A percentile compares a stretch with the other conserved stretches of the same genome.
Conservation (phyloP, 2,329 filamentous ascomycete genomes). For the Incumbomyces lentus region DNA sequence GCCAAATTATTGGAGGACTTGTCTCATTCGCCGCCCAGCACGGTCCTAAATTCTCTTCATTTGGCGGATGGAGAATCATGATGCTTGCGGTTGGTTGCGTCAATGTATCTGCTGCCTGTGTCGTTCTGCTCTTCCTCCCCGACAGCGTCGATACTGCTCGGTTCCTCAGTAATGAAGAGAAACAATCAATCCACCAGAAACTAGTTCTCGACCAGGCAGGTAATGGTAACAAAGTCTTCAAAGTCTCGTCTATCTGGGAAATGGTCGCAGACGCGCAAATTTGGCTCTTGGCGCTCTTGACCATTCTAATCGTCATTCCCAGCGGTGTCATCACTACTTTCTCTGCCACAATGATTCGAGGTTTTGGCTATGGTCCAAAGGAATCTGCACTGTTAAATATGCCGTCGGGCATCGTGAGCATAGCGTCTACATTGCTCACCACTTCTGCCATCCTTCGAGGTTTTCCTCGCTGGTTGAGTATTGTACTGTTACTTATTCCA, state of each 20-base stretch:
- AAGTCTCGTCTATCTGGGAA: constrained; percentile 37
- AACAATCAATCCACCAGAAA: constrained; percentile 30
- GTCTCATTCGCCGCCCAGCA: constrained; percentile 13
- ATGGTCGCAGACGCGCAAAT: constrained; percentile 35
- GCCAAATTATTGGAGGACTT: constrained; percentile 8
- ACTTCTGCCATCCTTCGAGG: constrained; percentile 30
- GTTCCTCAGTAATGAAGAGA: constrained; percentile 28
- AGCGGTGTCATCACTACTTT: constrained; percentile 37
- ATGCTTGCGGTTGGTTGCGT: constrained; percentile 37
- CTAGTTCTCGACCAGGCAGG: constrained; percentile 40
- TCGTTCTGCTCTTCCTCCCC: constrained; percentile 31
- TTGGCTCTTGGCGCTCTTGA: constrained; percentile 29
- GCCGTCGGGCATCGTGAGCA: constrained; percentile 34
- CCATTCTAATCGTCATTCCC: constrained; percentile 28
- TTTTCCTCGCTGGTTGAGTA: constrained; percentile 33
- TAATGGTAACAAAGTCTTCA: constrained; percentile 43
- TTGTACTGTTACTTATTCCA: constrained; percentile 35
- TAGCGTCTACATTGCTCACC: constrained; percentile 31
- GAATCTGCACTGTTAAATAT: constrained; percentile 36
- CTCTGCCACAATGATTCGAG: constrained; percentile 32
- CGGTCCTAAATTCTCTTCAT: constrained; percentile 16
- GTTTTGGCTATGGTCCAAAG: constrained; percentile 35
- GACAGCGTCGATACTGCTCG: constrained; percentile 31
- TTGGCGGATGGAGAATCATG: constrained; percentile 26
- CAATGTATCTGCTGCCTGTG: constrained; percentile 30